Percentiles rank a stretch among this genome's conserved stretches.
phyloP scores from a whole-genome alignment of 2,329 filamentous ascomycete species.

The Sporothrix inflata region DNA sequence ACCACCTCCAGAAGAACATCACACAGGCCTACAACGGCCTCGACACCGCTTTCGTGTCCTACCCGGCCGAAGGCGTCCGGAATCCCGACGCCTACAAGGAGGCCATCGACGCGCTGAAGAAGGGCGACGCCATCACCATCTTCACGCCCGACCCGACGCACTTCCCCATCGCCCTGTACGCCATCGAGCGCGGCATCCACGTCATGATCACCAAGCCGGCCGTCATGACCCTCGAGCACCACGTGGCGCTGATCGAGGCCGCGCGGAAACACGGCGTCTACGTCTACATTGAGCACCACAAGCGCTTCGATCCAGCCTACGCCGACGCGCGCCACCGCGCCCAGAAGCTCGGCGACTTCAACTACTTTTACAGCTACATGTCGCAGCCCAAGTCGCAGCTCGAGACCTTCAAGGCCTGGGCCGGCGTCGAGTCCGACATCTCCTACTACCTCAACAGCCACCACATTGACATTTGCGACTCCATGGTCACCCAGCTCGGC shows the following conservation, averaged over 20 bases:
- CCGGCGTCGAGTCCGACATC: slow-evolving; percentile 88
- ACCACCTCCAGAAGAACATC: slow-evolving; percentile 88
- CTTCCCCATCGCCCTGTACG: slow-evolving; percentile 88
- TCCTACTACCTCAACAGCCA: slow-evolving; percentile 96
- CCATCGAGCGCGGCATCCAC: slow-evolving; percentile 84
- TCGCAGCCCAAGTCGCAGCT: slow-evolving; percentile 88
- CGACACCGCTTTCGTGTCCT: slow-evolving; percentile 84
- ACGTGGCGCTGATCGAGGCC: slow-evolving; percentile 73
- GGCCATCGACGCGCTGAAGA: slow-evolving; percentile 80
- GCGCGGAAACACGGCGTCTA: slow-evolving; percentile 77
- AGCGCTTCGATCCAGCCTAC: slow-evolving; percentile 93
- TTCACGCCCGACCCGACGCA: slow-evolving; percentile 95
- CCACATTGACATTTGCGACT: slow-evolving; percentile 90
- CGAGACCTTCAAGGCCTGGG: slow-evolving; percentile 94
- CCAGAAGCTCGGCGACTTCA: slow-evolving; percentile 83
- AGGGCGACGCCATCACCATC: slow-evolving; percentile 89
- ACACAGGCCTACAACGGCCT: slow-evolving; percentile 83
- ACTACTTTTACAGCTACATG: slow-evolving; percentile 99
- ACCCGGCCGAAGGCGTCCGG: slow-evolving; percentile 70
- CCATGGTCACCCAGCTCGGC: slow-evolving; percentile 75
- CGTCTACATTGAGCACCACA: slow-evolving; percentile 95
- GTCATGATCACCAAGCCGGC: slow-evolving; percentile 94
- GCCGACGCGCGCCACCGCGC: slow-evolving; percentile 82
- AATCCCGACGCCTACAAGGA: slow-evolving; percentile 85
- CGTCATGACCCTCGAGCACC: slow-evolving; percentile 80